Conservation (phyloP, 2,329 filamentous ascomycete genomes). For the Lachnellula hyalina region DNA sequence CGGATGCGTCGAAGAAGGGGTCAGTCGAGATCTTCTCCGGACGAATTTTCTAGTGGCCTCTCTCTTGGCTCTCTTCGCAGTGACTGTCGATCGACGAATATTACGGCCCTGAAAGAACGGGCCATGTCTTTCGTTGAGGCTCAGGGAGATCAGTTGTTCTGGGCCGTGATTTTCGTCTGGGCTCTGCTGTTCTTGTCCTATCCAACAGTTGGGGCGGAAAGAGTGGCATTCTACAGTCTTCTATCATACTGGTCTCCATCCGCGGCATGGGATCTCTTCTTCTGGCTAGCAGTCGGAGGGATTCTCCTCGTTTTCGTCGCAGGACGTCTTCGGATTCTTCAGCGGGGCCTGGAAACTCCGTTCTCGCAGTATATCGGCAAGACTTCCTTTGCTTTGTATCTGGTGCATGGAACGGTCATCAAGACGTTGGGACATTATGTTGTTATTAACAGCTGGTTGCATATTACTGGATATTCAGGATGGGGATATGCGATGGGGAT, state of each 20-base stretch:
- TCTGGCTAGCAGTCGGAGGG: not conserved
- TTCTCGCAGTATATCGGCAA: conserved; percentile 49
- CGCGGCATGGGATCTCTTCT: not conserved
- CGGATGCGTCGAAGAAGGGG: not conserved
- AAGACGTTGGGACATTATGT: not conserved
- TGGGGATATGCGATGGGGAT: conserved; percentile 1
- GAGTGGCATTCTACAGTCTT: not conserved
- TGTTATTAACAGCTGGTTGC: not conserved
- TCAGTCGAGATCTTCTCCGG: not conserved
- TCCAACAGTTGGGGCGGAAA: not conserved
- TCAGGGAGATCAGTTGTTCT: not conserved
- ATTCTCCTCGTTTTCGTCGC: not conserved
- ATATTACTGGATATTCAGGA: not conserved
- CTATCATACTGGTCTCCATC: not conserved
- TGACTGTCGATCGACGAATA: not conserved
- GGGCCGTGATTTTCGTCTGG: not conserved
- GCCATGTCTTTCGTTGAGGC: not conserved
- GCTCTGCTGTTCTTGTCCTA: not conserved
- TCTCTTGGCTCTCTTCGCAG: not conserved
- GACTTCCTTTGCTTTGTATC: conserved; percentile 47
- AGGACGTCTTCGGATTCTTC: conserved; percentile 30
- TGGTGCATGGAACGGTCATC: conserved; percentile 42
- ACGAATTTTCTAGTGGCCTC: not conserved
- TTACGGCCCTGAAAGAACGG: not conserved
- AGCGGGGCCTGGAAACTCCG: conserved; percentile 38